These are phyloP conservation scores for Penicillium salamii DNA, from an alignment of 495 filamentous ascomycete genomes.

Conservation along the genomic window DNA sequence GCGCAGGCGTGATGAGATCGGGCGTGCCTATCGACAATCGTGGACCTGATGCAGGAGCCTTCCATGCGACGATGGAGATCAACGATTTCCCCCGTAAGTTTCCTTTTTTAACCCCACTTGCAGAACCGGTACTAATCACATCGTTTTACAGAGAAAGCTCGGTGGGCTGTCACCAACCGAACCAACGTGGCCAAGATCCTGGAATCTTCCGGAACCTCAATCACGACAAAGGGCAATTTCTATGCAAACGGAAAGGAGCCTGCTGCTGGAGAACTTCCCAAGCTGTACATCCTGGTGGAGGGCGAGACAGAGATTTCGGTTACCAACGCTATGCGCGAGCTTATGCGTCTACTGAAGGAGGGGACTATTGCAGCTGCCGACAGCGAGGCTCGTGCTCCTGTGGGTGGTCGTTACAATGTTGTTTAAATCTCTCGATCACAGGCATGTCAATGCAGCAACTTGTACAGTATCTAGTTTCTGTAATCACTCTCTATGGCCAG, in stretches of 20 bases:
- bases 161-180: constrained; percentile 97
- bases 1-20: constrained; percentile 78
- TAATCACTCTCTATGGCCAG: too few species aligned
- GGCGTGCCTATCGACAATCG: constrained; percentile 98
- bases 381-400: constrained; percentile 73
- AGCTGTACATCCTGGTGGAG: constrained; percentile 96
- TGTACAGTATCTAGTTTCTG: constrained; percentile 18
- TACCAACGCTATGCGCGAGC: constrained; percentile 84
- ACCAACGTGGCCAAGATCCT: constrained; percentile 99
- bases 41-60: constrained; percentile 93
- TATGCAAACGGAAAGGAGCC: constrained; percentile 81
- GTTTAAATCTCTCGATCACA: constrained; percentile 58
- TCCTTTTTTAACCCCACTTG: not conserved
- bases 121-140: constrained; percentile 19
- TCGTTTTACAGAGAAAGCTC: constrained; percentile 71
- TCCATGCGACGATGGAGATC: constrained; percentile 97
- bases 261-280: constrained; percentile 68
- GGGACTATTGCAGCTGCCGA: constrained; percentile 90
- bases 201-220: constrained; percentile 89
- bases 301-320: constrained; percentile 94
- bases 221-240: constrained; percentile 94
- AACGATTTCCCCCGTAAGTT: constrained; percentile 93
- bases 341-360: constrained; percentile 84
- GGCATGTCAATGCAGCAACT: not conserved
- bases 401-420: constrained; percentile 86